These are phyloP conservation scores for Rhodotorula graminis DNA, from an alignment of 768 basidiomycete species.

Conservation along the genomic window DNA sequence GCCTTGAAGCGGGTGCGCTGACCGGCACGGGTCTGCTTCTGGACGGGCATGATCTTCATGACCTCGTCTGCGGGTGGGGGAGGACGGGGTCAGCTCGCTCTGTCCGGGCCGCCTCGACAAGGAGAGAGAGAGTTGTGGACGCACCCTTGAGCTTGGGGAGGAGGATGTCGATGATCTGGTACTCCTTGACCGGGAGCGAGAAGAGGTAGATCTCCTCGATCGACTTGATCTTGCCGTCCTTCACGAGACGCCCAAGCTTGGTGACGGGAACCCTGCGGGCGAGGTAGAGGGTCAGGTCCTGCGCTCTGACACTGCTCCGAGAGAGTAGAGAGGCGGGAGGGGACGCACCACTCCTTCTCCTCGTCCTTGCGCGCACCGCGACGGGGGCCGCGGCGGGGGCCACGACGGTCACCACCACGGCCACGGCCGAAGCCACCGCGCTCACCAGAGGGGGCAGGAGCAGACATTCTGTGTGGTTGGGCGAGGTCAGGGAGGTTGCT, in stretches of 20 bases:
- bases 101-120: no score
- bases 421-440: slow-evolving; percentile 88
- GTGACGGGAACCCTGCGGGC: slow-evolving; percentile 82
- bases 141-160: slow-evolving; percentile 90
- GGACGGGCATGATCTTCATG: slow-evolving; percentile 99
- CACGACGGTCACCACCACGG: slow-evolving; percentile 55
- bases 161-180: slow-evolving; percentile 99
- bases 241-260: slow-evolving; percentile 97
- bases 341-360: slow-evolving; percentile 93
- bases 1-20: slow-evolving; percentile 99
- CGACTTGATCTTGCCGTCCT: slow-evolving; percentile 99
- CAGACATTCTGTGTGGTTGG: slow-evolving; percentile 27
- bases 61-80: slow-evolving; percentile 60
- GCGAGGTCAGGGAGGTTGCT: not conserved
- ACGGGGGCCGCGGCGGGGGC: slow-evolving; percentile 72
- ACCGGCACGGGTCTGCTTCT: slow-evolving; percentile 99
- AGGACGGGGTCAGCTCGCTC: not conserved
- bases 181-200: slow-evolving; percentile 99
- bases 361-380: slow-evolving; percentile 98
- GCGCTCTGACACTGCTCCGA: no score
- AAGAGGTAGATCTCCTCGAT: slow-evolving; percentile 99
- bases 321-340: no score
- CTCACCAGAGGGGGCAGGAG: slow-evolving; percentile 76
- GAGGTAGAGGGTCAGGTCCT: not conserved
- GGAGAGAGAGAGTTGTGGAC: not conserved